Conservation (phyloP, 441 rosid species). For the Erodium texanum region DNA sequence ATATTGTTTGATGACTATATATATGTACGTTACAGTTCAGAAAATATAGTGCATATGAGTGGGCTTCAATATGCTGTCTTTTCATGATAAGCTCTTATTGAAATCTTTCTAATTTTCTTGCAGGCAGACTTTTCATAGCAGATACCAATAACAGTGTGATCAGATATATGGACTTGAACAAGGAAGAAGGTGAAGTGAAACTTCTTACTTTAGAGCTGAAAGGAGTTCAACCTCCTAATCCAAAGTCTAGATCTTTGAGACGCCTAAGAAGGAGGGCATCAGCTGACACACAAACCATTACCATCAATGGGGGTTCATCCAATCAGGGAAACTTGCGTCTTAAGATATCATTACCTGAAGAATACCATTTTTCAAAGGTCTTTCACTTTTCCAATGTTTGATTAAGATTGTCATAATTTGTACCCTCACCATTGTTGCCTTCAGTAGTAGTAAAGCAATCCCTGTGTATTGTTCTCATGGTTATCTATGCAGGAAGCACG, state of each 20-base stretch:
- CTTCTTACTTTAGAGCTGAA: constrained; percentile 73
- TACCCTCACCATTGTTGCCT: too few relatives aligned
- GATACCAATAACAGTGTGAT: constrained; percentile 86
- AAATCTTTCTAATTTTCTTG: constrained; percentile 17
- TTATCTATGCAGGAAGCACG: constrained; percentile 60
- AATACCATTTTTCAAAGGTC: constrained; percentile 91
- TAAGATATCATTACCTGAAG: constrained; percentile 62
- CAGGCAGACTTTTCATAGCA: constrained; percentile 76
- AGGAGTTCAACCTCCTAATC: constrained; percentile 69
- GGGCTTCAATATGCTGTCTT: not conserved
- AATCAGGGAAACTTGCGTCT: constrained; percentile 52
- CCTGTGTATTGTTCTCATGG: not conserved
- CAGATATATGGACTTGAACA: constrained; percentile 62
- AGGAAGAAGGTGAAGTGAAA: constrained; percentile 32
- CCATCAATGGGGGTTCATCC: constrained; percentile 50
- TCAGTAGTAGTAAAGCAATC: too few relatives aligned
- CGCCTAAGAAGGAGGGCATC: constrained; percentile 68
- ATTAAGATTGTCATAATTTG: not conserved
- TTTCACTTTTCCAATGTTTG: not conserved
- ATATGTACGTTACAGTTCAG: not conserved
- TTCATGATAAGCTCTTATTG: not conserved
- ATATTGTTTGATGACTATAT: not conserved
- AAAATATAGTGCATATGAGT: not conserved
- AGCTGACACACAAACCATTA: constrained; percentile 55
- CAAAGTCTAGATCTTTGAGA: constrained; percentile 54